Evolutionary conservation across 768 basidiomycete species (phyloP), one percentile per base, ranked within the genome.

Genomic region (Clitopilus hobsonii): DNA sequence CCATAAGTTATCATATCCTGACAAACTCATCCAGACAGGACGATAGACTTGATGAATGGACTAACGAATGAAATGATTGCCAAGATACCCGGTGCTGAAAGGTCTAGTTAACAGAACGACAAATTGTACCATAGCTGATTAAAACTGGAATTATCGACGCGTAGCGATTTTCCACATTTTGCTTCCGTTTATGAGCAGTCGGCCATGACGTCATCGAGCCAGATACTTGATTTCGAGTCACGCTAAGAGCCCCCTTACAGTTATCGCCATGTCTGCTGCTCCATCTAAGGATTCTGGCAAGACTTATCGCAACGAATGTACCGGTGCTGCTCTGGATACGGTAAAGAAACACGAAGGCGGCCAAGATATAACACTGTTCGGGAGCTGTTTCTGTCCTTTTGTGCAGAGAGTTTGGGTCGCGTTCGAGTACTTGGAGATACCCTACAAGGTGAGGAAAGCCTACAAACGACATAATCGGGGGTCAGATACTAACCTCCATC

Each of bases 391-490:
- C 63, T 91, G 89, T 64, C 88, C 89, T 0, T 92, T 91, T 63
- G 89, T 91, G 1, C 89, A 92, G 67, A 77, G 91, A 14, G 88
- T 82, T 1, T 94, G 91, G 91, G 77, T 84, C 18, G 78, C 83
- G 0, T 73, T 92, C 26, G 89, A 93, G 66, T 78, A 80, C 57
- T 79, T 90, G 20, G 77, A 74, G 1, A 80, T 91, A 45, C 80
- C 83, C 2, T 92, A 94, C 71, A 81, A 84, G 65, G 88, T 86
- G 54, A 49, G 72, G 22, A 36, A 5, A 32, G n/a, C n/a, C n/a
- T n/a, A n/a, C n/a, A n/a, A n/a, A n/a, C n/a, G n/a, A n/a, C n/a
- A n/a, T n/a, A n/a, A n/a, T n/a, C n/a, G n/a, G n/a, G n/a, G n/a
- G n/a, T n/a, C n/a, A n/a, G n/a, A n/a, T n/a, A n/a, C n/a, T n/a